Evolutionary conservation across 129 eudicot genomes (phyloP), one percentile per base, ranked within the genome.

Genomic region (Pulicaria dysenterica): DNA sequence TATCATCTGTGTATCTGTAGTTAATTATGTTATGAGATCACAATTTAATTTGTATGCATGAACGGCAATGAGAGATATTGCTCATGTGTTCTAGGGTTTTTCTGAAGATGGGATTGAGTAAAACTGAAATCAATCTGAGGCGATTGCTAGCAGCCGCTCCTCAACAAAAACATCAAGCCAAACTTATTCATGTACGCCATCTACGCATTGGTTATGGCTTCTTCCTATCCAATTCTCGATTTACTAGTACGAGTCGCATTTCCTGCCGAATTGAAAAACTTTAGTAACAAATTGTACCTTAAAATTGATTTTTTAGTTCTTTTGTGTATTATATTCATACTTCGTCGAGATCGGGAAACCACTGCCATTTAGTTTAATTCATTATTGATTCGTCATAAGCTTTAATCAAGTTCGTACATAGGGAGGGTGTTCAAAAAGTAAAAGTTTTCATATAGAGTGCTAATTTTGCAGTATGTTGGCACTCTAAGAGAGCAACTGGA

Each of bases 111-210:
- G 92, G 86, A 10, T 64, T 93, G 77, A 85, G 87, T 63, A 89
- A 89, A 75, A 83, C 92, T 7, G 96, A 93, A 80, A 86, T 93
- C 38, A 89, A 93, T 68, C 79, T 93, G 68, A 88, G 90, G 63
- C 79, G 98, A 79, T 80, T 93, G 83, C 82, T 93, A 62, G 88
- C 87, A 64, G 75, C 95, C 44, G 95, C 96, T 58, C 95, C 98
- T 55, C 85, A 80, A 39, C 98, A 89, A 64, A 87, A 85, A 40
- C 87, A 87, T 81, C 98, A 89, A 74, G 75, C 96, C 16, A 93
- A 93, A 73, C 91, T 93, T 53, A 65, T 87, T 48, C 96, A 93
- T 89, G 98, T 92, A 85, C 43, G 84, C 58, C 51, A 55, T 53
- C 16, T 17, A 6, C 43, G 46, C 34, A 7, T 67, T 40, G 41